Percentiles rank a stretch among this genome's conserved stretches.
These are phyloP conservation scores for Tetradesmus lagerheimii DNA, from an alignment of 139 green algal genomes.

Conservation along the genomic window DNA sequence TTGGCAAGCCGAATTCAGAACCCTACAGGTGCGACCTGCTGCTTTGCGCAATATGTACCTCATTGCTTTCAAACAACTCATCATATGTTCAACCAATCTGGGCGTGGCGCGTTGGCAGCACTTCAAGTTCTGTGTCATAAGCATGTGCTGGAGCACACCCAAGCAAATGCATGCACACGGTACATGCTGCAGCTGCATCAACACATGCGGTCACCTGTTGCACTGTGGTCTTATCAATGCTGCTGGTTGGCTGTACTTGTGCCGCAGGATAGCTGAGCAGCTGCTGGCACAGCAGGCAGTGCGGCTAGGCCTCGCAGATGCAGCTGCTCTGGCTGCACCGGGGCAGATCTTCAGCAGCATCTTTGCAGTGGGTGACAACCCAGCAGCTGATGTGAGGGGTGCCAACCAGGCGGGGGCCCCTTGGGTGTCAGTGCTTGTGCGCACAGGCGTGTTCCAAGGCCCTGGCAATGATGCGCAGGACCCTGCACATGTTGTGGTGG, in stretches of 20 bases:
- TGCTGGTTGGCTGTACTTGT: background rate
- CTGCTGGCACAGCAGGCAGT: slow-evolving; percentile 71
- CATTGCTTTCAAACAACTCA: too few species aligned
- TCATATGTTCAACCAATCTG: too few species aligned
- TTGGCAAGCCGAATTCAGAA: slow-evolving; percentile 77
- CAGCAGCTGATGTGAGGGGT: slow-evolving; percentile 80
- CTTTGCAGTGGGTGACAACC: slow-evolving; percentile 89
- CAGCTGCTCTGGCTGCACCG: background rate
- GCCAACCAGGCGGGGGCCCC: slow-evolving; percentile 75
- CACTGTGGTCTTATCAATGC: background rate
- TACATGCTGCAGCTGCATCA: background rate
- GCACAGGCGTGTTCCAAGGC: slow-evolving; percentile 80
- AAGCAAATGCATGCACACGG: background rate
- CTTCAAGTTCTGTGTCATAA: background rate
- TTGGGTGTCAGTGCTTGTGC: slow-evolving; percentile 87
- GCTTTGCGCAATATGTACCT: too few species aligned
- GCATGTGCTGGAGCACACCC: background rate
- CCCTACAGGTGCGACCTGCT: slow-evolving; percentile 60
- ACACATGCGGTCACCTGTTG: too few species aligned
- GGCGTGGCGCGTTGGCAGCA: background rate
- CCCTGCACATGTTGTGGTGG: slow-evolving; percentile 75
- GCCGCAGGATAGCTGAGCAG: slow-evolving; percentile 63
- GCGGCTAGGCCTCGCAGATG: slow-evolving; percentile 55
- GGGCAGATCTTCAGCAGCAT: slow-evolving; percentile 63
- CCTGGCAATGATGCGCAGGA: slow-evolving; percentile 67